Evolutionary conservation across 768 basidiomycete species (phyloP), one percentile per base, ranked within the genome.

Genomic region (Pisolithus microcarpus): DNA sequence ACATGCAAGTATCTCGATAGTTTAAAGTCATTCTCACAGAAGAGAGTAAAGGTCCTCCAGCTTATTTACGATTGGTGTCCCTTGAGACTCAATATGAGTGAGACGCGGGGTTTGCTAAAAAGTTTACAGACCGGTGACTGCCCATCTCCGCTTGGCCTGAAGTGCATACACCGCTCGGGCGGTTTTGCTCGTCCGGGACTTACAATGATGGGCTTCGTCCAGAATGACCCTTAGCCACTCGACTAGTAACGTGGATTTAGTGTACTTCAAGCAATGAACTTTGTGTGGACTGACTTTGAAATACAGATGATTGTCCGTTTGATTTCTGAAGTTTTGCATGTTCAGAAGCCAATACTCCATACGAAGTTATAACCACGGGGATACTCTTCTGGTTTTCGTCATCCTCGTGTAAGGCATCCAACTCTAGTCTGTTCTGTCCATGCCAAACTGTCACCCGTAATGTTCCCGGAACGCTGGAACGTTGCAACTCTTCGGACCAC

Each of bases 161-260:
- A 98, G 74, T 5, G 88, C 88, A 63, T 87, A 97, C 42, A 89
- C 89, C 7, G 95, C 87, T 58, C 84, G 87, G 0, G 91, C 91
- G 13, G 88, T 90, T 65, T 88, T 87, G 59, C 90, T 93, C 6
- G 78, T 76, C 21, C 94, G 78, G 11, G 88, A 91, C 69, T 96
- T 97, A 73, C 91, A 93, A 54, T 88, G 82, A 66, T 98, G 95
- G 2, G 95, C 95, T 68, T 98, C 95, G 61, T 98, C 95, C 7
- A 94, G 75, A 31, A 95, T 79, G 15, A 91, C 77, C 47, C 87
- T 77, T 48, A 88, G 73, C 89, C 88, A 93, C 54, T 85, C 77
- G 38, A 84, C 90, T 92, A 52, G 10, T 5, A 40, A 15, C 5
- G 13, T 15, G 43, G 26, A 1, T 38, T 68, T 38, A 58, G 53